Evolutionary conservation across 495 filamentous ascomycete genomes (phyloP), one percentile per base, ranked within the genome.

Genomic region (Massariosphaeria phaeospora): DNA sequence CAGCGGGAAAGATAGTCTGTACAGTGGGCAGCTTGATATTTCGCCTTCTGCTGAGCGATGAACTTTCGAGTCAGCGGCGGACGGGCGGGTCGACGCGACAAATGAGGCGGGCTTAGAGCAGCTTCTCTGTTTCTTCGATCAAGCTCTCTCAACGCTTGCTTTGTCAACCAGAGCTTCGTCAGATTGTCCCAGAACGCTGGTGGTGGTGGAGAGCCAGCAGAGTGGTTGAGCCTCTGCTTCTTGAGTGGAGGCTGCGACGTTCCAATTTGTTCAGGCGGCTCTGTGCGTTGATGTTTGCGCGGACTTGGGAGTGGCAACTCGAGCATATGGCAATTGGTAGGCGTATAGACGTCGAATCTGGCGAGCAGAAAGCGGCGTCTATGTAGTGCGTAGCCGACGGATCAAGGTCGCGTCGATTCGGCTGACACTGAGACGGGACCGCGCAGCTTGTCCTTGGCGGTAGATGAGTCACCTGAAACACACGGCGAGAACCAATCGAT

Each of bases 81-180:
- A 61, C 43, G 55, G 27, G 41, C n/a, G 33, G 40, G 48, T 53
- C 43, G 59, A 39, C 40, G 34, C 21, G 34, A 12, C 17, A 24
- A 51, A 59, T 13, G 48, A 31, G 47, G 31, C 35, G 49, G 49
- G 49, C 38, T 42, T 53, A 17, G 38, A 53, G 49, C 36, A 53
- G 49, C 36, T 53, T 60, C 42, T 56, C 10, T 39, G 46, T 66
- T 66, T 40, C 63, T 66, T 55, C 63, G 63, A 42, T 64, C 38
- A 13, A 66, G 44, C 55, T 65, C 62, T 59, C 55, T 63, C 48
- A 65, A 55, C 29, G 62, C 62, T 38, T 29, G 29, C 53, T 55
- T 62, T 23, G 63, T 66, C 48, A 66, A 53, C 63, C 61, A 66
- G 48, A 63, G 26, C 47, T 63, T 60, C 17, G 63, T 61, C 36